Evolutionary conservation across 208 protist genomes (phyloP).

Genomic region (Acanthamoeba culbertsoni): DNA sequence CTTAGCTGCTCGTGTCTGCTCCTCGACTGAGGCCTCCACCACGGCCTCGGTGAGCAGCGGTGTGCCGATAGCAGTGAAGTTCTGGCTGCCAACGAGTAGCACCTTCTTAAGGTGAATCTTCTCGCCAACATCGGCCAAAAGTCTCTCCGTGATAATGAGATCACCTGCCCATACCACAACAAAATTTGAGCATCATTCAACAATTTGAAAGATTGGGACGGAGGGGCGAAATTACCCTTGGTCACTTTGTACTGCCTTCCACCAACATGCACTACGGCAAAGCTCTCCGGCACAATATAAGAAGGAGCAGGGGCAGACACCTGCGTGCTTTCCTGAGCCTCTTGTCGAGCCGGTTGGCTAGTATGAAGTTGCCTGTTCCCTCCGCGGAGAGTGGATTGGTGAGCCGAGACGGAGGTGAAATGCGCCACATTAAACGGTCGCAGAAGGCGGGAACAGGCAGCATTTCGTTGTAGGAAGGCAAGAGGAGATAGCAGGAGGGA

Average conservation of each 20-base stretch:
- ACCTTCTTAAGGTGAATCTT: background rate
- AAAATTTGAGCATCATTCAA: no score
- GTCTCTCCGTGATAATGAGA: background rate
- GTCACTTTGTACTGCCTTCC: constrained; percentile 23
- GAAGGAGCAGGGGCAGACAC: background rate
- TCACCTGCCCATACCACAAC: background rate
- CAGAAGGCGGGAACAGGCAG: background rate
- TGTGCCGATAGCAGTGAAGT: constrained; percentile 27
- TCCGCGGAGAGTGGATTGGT: background rate
- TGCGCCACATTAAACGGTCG: background rate
- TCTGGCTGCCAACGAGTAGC: background rate
- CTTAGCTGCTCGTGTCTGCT: constrained; percentile 8
- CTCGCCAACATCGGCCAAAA: background rate
- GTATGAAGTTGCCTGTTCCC: background rate
- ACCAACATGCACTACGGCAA: background rate
- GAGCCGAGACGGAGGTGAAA: background rate
- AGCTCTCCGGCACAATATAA: constrained; percentile 3
- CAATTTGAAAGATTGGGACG: no score
- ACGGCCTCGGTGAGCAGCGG: constrained; percentile 25
- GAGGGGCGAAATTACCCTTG: background rate
- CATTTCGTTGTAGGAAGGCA: background rate
- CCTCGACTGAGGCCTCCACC: background rate
- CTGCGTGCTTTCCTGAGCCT: background rate
- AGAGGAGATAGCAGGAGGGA: background rate
- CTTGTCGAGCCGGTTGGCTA: background rate